Percentiles rank a stretch among this genome's conserved stretches.
phyloP scores from a whole-genome alignment of 805 yeast genomes.

The Wickerhamiella cacticola region DNA sequence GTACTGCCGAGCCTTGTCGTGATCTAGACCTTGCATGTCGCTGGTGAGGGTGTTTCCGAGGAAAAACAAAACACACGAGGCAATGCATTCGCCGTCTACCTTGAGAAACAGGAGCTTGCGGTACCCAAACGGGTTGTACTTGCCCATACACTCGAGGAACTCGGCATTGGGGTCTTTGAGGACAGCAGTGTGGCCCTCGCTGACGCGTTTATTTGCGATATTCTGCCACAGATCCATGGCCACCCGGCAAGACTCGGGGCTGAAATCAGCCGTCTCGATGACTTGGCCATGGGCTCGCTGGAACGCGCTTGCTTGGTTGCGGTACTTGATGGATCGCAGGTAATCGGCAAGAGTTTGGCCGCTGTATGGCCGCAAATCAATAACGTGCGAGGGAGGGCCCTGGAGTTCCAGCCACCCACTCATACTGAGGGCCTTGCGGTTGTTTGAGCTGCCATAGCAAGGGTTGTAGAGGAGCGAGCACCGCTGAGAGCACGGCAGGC shows the following conservation, averaged over 20 bases:
- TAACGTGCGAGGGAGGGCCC: conserved; percentile 33
- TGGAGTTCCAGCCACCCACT: conserved; percentile 32
- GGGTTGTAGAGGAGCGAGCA: conserved; percentile 34
- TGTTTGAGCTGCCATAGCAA: conserved; percentile 23
- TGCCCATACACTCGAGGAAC: conserved; percentile 28
- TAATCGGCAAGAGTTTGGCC: conserved; percentile 30
- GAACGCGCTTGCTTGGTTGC: conserved; percentile 32
- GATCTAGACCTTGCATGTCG: conserved; percentile 36
- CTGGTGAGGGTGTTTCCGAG: conserved; percentile 37
- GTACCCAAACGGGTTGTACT: conserved; percentile 23
- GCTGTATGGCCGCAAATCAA: conserved; percentile 32
- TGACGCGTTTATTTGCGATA: conserved; percentile 31
- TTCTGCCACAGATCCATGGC: conserved; percentile 33
- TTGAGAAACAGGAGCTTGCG: conserved; percentile 32
- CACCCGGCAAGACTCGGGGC: conserved; percentile 26
- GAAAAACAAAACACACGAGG: conserved; percentile 35
- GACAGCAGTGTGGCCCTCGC: conserved; percentile 32
- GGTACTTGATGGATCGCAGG: conserved; percentile 33
- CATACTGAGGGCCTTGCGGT: conserved; percentile 28
- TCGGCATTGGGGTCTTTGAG: conserved; percentile 29
- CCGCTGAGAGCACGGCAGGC: conserved; percentile 24
- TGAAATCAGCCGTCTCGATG: conserved; percentile 29
- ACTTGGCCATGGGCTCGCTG: conserved; percentile 30
- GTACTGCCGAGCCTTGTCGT: conserved; percentile 31
- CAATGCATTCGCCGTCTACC: conserved; percentile 31